Evolutionary conservation across 495 filamentous ascomycete species (phyloP).

Genomic region (Neurospora terricola): DNA sequence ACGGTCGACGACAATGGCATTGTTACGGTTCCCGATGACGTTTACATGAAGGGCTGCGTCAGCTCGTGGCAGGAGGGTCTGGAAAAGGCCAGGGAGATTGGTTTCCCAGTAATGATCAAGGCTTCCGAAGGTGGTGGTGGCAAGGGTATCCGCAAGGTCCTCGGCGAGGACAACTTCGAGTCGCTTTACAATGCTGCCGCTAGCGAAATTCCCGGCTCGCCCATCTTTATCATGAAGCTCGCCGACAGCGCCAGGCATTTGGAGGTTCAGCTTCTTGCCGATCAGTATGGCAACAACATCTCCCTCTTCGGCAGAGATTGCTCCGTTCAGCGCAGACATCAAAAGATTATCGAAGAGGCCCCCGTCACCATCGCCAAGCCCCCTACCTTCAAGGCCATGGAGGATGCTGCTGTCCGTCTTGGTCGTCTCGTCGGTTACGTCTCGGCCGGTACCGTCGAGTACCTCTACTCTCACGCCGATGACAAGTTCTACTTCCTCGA

Average conservation of each 20-base stretch:
- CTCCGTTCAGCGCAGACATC: conserved; percentile 95
- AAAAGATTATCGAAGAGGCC: conserved; percentile 99
- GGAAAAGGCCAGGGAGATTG: conserved; percentile 75
- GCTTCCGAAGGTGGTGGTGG: conserved; percentile 99
- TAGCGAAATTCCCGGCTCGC: conserved; percentile 96
- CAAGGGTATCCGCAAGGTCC: conserved; percentile 97
- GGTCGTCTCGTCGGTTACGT: conserved; percentile 95
- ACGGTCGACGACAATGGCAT: conserved; percentile 70
- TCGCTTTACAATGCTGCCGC: conserved; percentile 87
- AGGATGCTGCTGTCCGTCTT: conserved; percentile 88
- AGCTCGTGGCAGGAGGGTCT: conserved; percentile 81
- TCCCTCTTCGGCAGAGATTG: conserved; percentile 98
- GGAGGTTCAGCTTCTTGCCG: conserved; percentile 93
- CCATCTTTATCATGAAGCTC: conserved; percentile 99
- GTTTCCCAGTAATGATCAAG: conserved; percentile 99
- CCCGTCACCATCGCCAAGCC: conserved; percentile 91
- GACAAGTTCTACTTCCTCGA: conserved; percentile 99
- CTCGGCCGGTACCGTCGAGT: conserved; percentile 97
- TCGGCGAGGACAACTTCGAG: conserved; percentile 74
- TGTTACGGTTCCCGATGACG: conserved; percentile 77
- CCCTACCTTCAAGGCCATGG: conserved; percentile 87
- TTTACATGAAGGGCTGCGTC: conserved; percentile 90
- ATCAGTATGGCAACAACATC: conserved; percentile 99
- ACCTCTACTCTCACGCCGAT: conserved; percentile 95
- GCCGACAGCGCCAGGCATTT: conserved; percentile 93